phyloP scores from a whole-genome alignment of 2,329 filamentous ascomycete species.

The Penicillium fuscoglaucum region DNA sequence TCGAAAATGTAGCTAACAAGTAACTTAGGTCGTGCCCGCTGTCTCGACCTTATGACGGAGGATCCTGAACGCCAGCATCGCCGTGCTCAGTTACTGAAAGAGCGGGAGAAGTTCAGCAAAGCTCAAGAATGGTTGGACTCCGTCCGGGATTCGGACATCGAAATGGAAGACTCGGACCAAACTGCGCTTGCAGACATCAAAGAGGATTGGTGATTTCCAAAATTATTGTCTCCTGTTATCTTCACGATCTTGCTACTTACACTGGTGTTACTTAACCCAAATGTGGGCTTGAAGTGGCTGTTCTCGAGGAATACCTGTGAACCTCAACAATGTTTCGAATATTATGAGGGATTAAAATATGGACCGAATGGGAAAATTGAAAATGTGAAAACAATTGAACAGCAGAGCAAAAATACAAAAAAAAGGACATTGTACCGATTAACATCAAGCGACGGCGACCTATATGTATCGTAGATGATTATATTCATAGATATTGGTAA shows the following conservation, averaged over 20 bases:
- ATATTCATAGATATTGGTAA: too few species aligned
- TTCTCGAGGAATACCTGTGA: too few species aligned
- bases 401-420: too few species aligned
- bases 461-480: too few species aligned
- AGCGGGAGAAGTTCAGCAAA: constrained; percentile 36
- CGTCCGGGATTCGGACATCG: constrained; percentile 8
- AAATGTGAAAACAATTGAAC: too few species aligned
- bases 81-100: constrained; percentile 31
- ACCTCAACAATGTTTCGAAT: not conserved
- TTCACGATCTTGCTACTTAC: not conserved
- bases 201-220: not conserved
- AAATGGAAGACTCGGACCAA: not conserved
- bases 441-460: too few species aligned
- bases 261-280: not conserved
- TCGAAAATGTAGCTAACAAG: not conserved
- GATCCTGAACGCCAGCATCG: constrained; percentile 38
- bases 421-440: too few species aligned
- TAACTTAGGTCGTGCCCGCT: constrained; percentile 35
- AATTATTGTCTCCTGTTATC: not conserved
- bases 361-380: too few species aligned
- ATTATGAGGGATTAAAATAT: too few species aligned
- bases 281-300: not conserved
- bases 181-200: not conserved
- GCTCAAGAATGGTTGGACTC: constrained; percentile 36
- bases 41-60: constrained; percentile 40